Evolutionary conservation across 2,329 filamentous ascomycete species (phyloP).

Genomic region (Exophiala calicioides): DNA sequence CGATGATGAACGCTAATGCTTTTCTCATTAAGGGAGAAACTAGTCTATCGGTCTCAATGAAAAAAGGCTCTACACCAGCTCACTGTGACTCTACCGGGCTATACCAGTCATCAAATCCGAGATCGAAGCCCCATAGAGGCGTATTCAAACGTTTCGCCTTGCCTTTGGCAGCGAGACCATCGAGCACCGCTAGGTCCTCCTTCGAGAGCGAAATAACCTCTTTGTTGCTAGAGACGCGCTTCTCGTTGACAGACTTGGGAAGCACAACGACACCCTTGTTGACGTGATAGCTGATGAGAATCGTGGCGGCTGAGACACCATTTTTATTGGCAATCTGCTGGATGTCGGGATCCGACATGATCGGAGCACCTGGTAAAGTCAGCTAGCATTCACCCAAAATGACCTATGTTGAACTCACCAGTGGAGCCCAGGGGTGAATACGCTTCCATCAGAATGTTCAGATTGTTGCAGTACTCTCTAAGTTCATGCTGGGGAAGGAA

Average conservation of each 20-base stretch:
- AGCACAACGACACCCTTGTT: conserved; percentile 14
- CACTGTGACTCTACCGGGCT: conserved; percentile 4
- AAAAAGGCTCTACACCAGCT: neutral
- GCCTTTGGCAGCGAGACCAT: conserved; percentile 35
- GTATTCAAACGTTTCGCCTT: conserved; percentile 40
- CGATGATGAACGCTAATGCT: too few relatives aligned
- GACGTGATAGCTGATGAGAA: conserved; percentile 18
- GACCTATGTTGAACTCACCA: neutral
- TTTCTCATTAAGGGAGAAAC: too few relatives aligned
- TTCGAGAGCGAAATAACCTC: conserved; percentile 8
- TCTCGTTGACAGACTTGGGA: conserved; percentile 12
- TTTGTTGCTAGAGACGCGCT: conserved; percentile 13
- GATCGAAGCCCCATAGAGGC: conserved; percentile 38
- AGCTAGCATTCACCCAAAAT: conserved; percentile 29
- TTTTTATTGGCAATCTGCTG: conserved; percentile 11
- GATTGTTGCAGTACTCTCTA: conserved; percentile 26
- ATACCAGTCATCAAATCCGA: conserved; percentile 36
- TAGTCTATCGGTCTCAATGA: too few relatives aligned
- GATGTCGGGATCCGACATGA: conserved; percentile 17
- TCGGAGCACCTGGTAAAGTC: conserved; percentile 46
- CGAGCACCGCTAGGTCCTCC: conserved; percentile 32
- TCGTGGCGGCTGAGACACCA: conserved; percentile 13
- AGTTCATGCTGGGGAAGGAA: conserved; percentile 35
- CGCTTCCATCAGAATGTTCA: conserved; percentile 8
- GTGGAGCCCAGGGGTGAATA: conserved; percentile 22